Conservation (phyloP, 2,329 filamentous ascomycete genomes). For the Sphaerulina vaccinii region DNA sequence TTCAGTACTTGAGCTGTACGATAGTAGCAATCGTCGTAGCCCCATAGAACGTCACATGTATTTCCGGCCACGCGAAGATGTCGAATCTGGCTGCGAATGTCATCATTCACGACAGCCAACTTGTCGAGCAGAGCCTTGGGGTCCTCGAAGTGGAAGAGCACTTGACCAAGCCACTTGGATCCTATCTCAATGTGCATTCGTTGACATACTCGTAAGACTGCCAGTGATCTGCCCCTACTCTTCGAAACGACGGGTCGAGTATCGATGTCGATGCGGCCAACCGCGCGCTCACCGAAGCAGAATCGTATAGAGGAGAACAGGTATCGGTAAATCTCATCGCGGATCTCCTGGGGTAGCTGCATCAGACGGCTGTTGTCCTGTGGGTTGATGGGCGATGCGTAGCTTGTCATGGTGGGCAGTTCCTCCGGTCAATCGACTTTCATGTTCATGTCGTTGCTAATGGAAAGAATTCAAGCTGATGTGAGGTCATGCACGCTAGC, state of each 20-base stretch:
- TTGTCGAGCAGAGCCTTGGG: conserved; percentile 12
- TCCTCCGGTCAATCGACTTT: not conserved
- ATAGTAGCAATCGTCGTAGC: conserved; percentile 14
- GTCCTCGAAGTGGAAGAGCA: conserved; percentile 13
- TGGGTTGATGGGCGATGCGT: not conserved
- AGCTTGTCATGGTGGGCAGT: not conserved
- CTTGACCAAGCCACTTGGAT: conserved; percentile 8
- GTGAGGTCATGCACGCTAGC: too few relatives aligned
- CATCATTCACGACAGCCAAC: conserved; percentile 3
- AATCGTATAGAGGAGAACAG: conserved; percentile 16
- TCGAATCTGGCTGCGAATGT: conserved; percentile 9
- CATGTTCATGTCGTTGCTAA: not conserved
- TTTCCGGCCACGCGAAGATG: conserved; percentile 15
- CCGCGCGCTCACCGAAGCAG: conserved; percentile 15
- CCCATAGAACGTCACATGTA: conserved; percentile 4
- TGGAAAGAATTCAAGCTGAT: too few relatives aligned
- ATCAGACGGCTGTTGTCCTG: conserved; percentile 7
- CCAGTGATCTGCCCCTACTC: conserved; percentile 13
- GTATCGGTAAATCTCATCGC: conserved; percentile 18
- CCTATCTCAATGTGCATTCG: conserved; percentile 10
- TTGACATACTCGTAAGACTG: conserved; percentile 16
- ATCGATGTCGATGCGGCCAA: conserved; percentile 12
- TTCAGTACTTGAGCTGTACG: conserved; percentile 15
- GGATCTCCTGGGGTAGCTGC: conserved; percentile 22
- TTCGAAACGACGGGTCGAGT: conserved; percentile 11